Conservation (phyloP, 2,329 filamentous ascomycete species). For the Pseudogymnoascus sp. region DNA sequence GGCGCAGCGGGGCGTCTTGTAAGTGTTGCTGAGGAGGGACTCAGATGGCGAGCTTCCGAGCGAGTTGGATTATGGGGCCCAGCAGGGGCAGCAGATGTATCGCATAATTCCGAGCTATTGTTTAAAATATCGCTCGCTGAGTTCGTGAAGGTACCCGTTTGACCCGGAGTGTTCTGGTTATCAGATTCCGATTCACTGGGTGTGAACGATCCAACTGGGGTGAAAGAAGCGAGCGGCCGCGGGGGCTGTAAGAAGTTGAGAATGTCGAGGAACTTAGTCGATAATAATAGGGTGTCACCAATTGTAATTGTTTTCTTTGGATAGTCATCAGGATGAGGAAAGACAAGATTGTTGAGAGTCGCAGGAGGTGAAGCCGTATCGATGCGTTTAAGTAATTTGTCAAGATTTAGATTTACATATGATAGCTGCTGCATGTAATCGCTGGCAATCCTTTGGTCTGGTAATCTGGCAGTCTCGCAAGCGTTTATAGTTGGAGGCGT, state of each 20-base stretch:
- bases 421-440: conserved; percentile 6
- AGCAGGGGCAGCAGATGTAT: not conserved
- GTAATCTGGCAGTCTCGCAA: not conserved
- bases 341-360: not conserved
- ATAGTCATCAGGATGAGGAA: conserved; percentile 1
- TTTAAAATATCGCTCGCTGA: not conserved
- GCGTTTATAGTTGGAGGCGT: not conserved
- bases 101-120: not conserved
- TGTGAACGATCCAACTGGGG: not conserved
- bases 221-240: not conserved
- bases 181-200: not conserved
- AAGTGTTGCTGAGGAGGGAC: not conserved
- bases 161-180: not conserved
- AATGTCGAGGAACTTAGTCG: not conserved
- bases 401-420: not conserved
- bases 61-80: not conserved
- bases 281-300: not conserved
- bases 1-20: not conserved
- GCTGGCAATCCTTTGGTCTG: not conserved
- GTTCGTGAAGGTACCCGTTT: not conserved
- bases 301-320: conserved; percentile 2
- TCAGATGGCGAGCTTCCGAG: not conserved
- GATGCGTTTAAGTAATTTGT: not conserved
- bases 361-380: not conserved
- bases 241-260: not conserved